A percentile compares a stretch with the other conserved stretches of the same genome.
These are phyloP conservation scores for Oryza nivara DNA, from an alignment of 176 grass and related monocot species.

Conservation along the genomic window DNA sequence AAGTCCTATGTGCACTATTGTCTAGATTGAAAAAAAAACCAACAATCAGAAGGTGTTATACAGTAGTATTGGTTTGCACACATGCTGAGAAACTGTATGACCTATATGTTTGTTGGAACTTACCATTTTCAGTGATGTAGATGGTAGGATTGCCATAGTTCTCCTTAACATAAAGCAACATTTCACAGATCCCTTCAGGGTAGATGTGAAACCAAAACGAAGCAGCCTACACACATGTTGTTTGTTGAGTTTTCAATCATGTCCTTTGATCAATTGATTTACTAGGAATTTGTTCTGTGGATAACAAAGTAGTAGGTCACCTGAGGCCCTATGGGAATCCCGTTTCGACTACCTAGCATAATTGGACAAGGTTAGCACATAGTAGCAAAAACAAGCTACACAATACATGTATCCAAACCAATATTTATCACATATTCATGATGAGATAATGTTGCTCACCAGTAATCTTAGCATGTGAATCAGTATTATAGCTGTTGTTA, in stretches of 20 bases:
- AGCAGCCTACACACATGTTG: constrained; percentile 24
- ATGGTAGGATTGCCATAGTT: no score
- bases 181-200: constrained; percentile 44
- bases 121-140: constrained; percentile 47
- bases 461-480: constrained; percentile 37
- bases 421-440: not conserved
- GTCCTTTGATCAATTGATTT: not conserved
- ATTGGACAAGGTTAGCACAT: not conserved
- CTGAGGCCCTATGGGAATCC: constrained; percentile 50
- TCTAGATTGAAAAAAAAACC: not conserved
- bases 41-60: not conserved
- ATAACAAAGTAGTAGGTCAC: constrained; percentile 10
- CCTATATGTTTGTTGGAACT: not conserved
- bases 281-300: not conserved
- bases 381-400: no score
- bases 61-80: no score
- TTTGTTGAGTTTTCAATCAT: not conserved
- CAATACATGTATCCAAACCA: no score
- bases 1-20: not conserved
- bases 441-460: not conserved
- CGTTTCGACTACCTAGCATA: constrained; percentile 44
- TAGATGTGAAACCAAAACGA: constrained; percentile 54
- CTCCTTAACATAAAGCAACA: constrained; percentile 52
- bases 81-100: not conserved
- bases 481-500: constrained; percentile 29